A percentile compares a stretch with the other conserved stretches of the same genome.
phyloP scores from a whole-genome alignment of 2,329 filamentous ascomycete species.

The Didymella glomerata region DNA sequence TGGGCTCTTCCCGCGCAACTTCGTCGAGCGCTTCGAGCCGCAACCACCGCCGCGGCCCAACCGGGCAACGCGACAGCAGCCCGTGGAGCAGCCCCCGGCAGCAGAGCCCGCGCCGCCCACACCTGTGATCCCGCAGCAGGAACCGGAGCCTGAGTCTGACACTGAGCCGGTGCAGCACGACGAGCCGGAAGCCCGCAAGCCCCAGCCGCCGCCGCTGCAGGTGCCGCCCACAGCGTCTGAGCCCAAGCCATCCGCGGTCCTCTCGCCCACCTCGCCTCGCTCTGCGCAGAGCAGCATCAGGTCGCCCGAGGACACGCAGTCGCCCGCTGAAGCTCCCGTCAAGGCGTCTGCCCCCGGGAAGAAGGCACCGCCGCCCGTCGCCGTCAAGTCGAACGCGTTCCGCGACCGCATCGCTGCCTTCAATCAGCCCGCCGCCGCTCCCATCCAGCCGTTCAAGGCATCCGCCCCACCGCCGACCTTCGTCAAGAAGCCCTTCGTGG shows the following conservation, averaged over 20 bases:
- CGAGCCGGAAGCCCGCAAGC: constrained; percentile 49
- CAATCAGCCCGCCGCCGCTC: constrained; percentile 86
- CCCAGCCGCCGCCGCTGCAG: constrained; percentile 49
- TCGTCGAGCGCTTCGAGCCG: constrained; percentile 95
- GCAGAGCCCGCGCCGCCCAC: constrained; percentile 39
- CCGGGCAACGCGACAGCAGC: constrained; percentile 66
- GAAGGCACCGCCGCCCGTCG: constrained; percentile 71
- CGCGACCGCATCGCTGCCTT: constrained; percentile 96
- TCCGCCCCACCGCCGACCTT: constrained; percentile 71
- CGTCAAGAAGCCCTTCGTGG: constrained; percentile 96
- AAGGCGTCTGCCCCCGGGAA: constrained; percentile 54
- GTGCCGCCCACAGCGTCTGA: constrained; percentile 35
- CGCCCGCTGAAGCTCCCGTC: constrained; percentile 47
- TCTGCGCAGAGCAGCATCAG: constrained; percentile 37
- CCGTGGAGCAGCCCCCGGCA: constrained; percentile 41
- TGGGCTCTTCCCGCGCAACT: constrained; percentile 94
- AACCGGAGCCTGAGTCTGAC: constrained; percentile 35
- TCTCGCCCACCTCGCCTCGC: constrained; percentile 42
- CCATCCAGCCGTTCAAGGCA: constrained; percentile 86
- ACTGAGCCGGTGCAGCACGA: constrained; percentile 33
- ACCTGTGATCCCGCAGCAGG: constrained; percentile 43
- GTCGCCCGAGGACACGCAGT: constrained; percentile 30
- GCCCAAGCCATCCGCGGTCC: constrained; percentile 28
- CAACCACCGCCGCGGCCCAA: constrained; percentile 85
- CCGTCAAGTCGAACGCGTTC: constrained; percentile 88